Evolutionary conservation across 495 filamentous ascomycete genomes (phyloP), one percentile per base, ranked within the genome.

Genomic region (Astrothelium subdiscretum): DNA sequence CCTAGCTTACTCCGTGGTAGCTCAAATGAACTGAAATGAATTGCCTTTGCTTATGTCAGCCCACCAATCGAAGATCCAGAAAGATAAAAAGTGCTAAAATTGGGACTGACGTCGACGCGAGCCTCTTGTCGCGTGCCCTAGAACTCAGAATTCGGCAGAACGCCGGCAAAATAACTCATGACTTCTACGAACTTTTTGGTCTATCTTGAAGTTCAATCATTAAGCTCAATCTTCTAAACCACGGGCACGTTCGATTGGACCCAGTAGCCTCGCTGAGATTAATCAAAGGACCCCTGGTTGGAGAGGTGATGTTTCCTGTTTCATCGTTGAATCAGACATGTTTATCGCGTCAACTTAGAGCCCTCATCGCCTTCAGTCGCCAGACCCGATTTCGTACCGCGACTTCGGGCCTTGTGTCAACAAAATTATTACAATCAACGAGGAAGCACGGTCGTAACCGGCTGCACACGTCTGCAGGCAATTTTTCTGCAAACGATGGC

Each of bases 1-100:
- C 48, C 29, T 29, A 20, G 24, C 24, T 29, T 24, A 54, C 48
- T 54, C 48, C 48, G 48, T 54, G 29, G 24, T 54, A 54, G 24
- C 48, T 54, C 24, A 54, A 20, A 54, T 54, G 48, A 54, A 54
- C 11, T 54, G 22, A 54, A 54, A 54, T 54, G 48, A 20, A 54
- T 54, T 54, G 48, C 48, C 15, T 29, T 15, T 10, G 48, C 48
- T 54, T 54, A 11, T 54, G 11, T 8, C 24, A 11, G 5, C 8
- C 11, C 8, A n/a, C 5, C n/a, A 48, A 18, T 48, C 20, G 12
- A 48, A 38, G 35, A 6, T 8, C 8, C 35, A 38, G 35, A 38
- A n/a, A n/a, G n/a, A n/a, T n/a, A n/a, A n/a, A n/a, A n/a, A n/a
- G n/a, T n/a, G n/a, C n/a, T n/a, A n/a, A n/a, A n/a, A n/a, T n/a